A percentile compares a stretch with the other conserved stretches of the same genome.
These are phyloP conservation scores for Ogataea populi-albae DNA, from an alignment of 805 yeast species.

Conservation along the genomic window DNA sequence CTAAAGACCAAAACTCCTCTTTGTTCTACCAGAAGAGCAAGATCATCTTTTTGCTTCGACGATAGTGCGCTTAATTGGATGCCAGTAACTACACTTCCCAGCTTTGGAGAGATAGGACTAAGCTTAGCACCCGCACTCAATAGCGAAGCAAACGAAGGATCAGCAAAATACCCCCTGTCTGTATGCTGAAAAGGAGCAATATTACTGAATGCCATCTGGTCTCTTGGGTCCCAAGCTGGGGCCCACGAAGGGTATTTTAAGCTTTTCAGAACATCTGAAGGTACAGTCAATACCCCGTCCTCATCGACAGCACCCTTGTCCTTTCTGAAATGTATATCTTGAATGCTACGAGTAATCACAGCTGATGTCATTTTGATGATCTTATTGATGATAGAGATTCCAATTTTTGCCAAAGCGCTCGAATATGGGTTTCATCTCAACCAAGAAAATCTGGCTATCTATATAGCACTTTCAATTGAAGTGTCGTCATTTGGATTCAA, in stretches of 20 bases:
- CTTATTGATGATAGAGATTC: no score
- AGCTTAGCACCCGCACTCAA: constrained; percentile 23
- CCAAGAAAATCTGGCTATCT: no score
- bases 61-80: constrained; percentile 54
- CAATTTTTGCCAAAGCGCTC: no score
- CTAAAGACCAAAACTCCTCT: constrained; percentile 66
- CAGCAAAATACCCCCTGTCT: constrained; percentile 64
- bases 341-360: constrained; percentile 2
- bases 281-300: constrained; percentile 46
- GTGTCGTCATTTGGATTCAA: no score
- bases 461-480: no score
- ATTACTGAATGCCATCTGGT: constrained; percentile 35
- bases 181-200: constrained; percentile 48
- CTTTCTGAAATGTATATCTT: constrained; percentile 43
- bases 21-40: constrained; percentile 64
- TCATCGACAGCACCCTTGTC: constrained; percentile 45
- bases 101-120: constrained; percentile 58
- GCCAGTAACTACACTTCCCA: constrained; percentile 62
- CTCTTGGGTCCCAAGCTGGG: constrained; percentile 62
- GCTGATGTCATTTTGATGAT: not conserved
- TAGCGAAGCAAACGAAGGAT: constrained; percentile 49
- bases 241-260: constrained; percentile 51
- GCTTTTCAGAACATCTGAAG: constrained; percentile 35
- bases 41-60: constrained; percentile 60
- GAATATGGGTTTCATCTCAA: no score